Evolutionary conservation across 148 eudicot species (phyloP), one percentile per base, ranked within the genome.

Genomic region (Hydrangea macrophylla): DNA sequence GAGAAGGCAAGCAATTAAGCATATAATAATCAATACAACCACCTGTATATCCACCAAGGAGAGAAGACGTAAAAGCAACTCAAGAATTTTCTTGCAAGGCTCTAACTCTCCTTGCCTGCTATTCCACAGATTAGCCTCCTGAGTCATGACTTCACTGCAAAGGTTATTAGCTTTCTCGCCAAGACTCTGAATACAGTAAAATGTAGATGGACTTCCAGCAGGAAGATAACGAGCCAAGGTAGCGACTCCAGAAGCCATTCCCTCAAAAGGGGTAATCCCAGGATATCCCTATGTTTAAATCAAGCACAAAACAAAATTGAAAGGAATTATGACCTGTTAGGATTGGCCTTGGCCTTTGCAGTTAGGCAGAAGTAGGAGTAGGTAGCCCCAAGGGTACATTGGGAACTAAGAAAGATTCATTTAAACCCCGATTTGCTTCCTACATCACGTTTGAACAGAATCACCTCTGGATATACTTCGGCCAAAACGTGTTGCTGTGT

Each of bases 201-300:
- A 84, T 71, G 81, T 80, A 28, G 86, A 68, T 12, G 95, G 90
- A 64, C 90, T 80, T 73, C 95, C 95, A 10, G 95, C 95, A 65
- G 90, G 95, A 76, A 89, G 95, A 79, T 89, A 76, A 22, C 84
- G 81, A 75, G 86, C 88, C 66, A 86, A 45, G 22, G 88, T 87
- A 70, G 82, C 84, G 57, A 89, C 90, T 58, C 95, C 95, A 62
- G 90, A 80, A 78, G 87, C 90, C 79, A 89, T 59, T 62, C 87
- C 90, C 62, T 89, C 95, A 68, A 86, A 86, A 27, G 95, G 95
- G 6, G 95, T 86, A 44, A 72, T 67, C 55, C 82, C 89, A 10
- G 95, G 95, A 75, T 82, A 89, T 50, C 80, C 87, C 90, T 89
- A 53, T 0, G 62, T 62, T 57, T 53, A 50, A 12, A 33, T 3